Evolutionary conservation across 805 yeast species (phyloP).

Genomic region (Candida boidinii): DNA sequence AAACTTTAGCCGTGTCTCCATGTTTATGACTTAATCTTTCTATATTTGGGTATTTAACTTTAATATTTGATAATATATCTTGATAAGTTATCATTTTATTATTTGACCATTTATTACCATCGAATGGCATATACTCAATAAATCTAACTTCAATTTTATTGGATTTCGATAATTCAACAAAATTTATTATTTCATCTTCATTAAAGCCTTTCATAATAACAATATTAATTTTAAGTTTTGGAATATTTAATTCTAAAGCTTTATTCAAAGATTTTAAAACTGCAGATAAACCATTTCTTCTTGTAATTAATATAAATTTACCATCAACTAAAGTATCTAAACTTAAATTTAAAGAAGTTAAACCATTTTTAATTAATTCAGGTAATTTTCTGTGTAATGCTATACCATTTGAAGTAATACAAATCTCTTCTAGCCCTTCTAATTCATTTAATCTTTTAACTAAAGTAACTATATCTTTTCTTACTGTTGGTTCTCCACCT

Average conservation of each 20-base stretch:
- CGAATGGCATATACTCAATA: constrained; percentile 53
- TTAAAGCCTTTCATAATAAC: constrained; percentile 42
- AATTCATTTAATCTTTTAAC: constrained; percentile 29
- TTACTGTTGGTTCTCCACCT: constrained; percentile 50
- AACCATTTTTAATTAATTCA: constrained; percentile 29
- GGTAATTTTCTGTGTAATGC: constrained; percentile 41
- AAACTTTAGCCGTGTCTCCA: constrained; percentile 47
- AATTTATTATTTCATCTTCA: constrained; percentile 42
- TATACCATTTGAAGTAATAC: constrained; percentile 45
- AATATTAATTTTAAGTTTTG: constrained; percentile 38
- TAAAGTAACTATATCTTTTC: constrained; percentile 39
- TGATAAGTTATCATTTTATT: constrained; percentile 35
- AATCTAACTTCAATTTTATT: constrained; percentile 39
- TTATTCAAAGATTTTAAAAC: constrained; percentile 35
- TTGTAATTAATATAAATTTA: constrained; percentile 38
- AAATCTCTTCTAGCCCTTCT: constrained; percentile 37
- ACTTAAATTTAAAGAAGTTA: constrained; percentile 39
- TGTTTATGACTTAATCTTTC: constrained; percentile 13
- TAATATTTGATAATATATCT: constrained; percentile 31
- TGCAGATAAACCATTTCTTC: constrained; percentile 38
- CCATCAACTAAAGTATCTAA: constrained; percentile 45
- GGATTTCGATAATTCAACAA: constrained; percentile 32
- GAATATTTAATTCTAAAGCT: constrained; percentile 35
- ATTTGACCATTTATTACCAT: constrained; percentile 43
- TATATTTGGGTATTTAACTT: constrained; percentile 21